phyloP scores from a whole-genome alignment of 2,329 filamentous ascomycete species.

The Endoconidiophora polonica region DNA sequence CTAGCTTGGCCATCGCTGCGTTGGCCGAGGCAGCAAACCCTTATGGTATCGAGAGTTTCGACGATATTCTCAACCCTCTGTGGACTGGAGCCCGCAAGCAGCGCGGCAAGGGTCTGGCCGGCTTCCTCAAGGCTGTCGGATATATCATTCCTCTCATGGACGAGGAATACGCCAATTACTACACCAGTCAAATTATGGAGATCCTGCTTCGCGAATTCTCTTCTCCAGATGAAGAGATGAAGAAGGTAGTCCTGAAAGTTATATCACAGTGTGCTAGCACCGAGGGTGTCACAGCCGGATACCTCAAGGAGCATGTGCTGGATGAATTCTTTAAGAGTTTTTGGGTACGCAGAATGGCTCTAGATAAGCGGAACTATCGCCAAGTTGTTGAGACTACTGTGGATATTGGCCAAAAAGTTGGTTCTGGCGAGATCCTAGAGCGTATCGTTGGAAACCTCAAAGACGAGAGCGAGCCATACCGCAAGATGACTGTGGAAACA shows the following conservation, averaged over 20 bases:
- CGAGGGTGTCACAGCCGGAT: slow-evolving; percentile 84
- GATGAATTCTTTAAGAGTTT: slow-evolving; percentile 98
- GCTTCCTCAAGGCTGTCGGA: slow-evolving; percentile 91
- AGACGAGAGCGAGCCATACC: slow-evolving; percentile 92
- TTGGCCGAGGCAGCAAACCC: slow-evolving; percentile 92
- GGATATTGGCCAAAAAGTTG: slow-evolving; percentile 94
- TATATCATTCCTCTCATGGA: slow-evolving; percentile 99
- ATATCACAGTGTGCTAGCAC: slow-evolving; percentile 90
- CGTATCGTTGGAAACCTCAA: slow-evolving; percentile 90
- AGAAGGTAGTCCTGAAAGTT: slow-evolving; percentile 96
- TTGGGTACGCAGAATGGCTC: slow-evolving; percentile 91
- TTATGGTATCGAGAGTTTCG: slow-evolving; percentile 97
- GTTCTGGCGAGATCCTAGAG: slow-evolving; percentile 85
- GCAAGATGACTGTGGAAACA: slow-evolving; percentile 98
- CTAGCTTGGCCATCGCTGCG: slow-evolving; percentile 83
- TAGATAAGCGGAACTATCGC: slow-evolving; percentile 94
- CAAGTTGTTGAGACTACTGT: slow-evolving; percentile 98
- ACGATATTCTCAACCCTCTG: slow-evolving; percentile 89
- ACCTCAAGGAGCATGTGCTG: slow-evolving; percentile 87
- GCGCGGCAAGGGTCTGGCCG: slow-evolving; percentile 85
- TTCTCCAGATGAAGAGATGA: slow-evolving; percentile 98
- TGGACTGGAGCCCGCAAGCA: slow-evolving; percentile 96
- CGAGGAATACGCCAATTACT: slow-evolving; percentile 98
- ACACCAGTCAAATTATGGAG: slow-evolving; percentile 97
- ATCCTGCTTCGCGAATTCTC: slow-evolving; percentile 91